Conservation (phyloP, 306 rosid genomes). For the Fragaria vesca region DNA sequence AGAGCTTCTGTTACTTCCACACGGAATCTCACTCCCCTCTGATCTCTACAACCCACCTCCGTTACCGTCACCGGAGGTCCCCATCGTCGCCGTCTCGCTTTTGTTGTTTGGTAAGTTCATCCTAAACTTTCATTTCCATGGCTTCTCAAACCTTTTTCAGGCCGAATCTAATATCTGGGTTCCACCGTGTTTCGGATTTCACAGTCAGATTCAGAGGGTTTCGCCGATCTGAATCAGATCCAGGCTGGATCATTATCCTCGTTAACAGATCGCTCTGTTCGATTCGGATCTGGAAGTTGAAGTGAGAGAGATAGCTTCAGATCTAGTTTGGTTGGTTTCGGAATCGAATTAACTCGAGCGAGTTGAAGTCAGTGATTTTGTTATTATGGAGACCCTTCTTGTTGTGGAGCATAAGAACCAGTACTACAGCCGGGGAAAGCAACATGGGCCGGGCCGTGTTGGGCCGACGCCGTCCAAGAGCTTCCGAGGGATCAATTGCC, state of each 20-base stretch:
- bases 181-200: neutral
- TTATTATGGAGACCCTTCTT: constrained; percentile 73
- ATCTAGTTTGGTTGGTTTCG: constrained; percentile 29
- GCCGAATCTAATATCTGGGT: neutral
- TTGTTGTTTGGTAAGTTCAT: constrained; percentile 31
- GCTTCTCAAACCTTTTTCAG: neutral
- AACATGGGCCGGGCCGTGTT: constrained; percentile 42
- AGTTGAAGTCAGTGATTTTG: constrained; percentile 4
- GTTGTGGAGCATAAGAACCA: constrained; percentile 75
- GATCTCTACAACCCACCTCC: neutral
- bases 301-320: neutral
- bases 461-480: constrained; percentile 48
- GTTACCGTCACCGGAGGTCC: neutral
- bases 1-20: neutral
- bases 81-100: constrained; percentile 2
- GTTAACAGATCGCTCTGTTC: constrained; percentile 10
- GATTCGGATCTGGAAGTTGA: constrained; percentile 29
- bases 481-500: constrained; percentile 60
- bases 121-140: neutral
- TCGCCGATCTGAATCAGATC: constrained; percentile 37
- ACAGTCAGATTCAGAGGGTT: constrained; percentile 19
- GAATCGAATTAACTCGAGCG: neutral
- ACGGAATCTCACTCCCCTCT: constrained; percentile 10
- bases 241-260: constrained; percentile 6
- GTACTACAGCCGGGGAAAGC: constrained; percentile 41